Evolutionary conservation across 768 basidiomycete genomes (phyloP), one percentile per base, ranked within the genome.

Genomic region (Sporobolomyces phaffii): DNA sequence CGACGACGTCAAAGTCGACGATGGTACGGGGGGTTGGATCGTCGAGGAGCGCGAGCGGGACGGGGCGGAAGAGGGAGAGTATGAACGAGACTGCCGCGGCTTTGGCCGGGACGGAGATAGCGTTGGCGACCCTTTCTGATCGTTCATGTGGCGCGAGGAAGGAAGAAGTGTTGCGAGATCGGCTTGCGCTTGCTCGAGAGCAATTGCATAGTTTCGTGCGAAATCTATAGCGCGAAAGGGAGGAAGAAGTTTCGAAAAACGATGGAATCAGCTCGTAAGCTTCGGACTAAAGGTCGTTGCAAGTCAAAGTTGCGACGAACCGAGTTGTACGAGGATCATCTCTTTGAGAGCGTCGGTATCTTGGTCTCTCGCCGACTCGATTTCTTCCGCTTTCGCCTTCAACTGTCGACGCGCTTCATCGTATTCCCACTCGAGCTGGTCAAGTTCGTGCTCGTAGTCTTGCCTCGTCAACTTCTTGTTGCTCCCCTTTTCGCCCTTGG

Each of bases 401-500:
- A 67, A 20, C 1, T 29, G 3, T 13, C 43, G 36, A 28, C 45
- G 34, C 14, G 31, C 52, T 20, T 61, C 60, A 8, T 3, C 17
- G 48, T 61, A 61, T 3, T 20, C 53, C 28, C 26, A 56, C 18
- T 67, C 47, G 22, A 51, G 41, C 8, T 51, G 28, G 2, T 67
- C 65, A 40, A 61, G 31, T 22, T 67, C 65, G n/a, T 31, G 47
- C 47, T 67, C 60, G 47, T 43, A 41, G 15, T 67, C 65, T 2
- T 60, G n/a, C 18, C 24, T 47, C 17, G 49, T 59, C n/a, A n/a
- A n/a, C 38, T 60, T 60, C 52, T 66, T 66, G 34, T 59, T 40
- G n/a, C 61, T 66, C 7, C 61, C 65, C 13, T 36, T 43, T 59
- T 66, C 34, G 26, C 60, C 65, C 52, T 61, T 66, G 38, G 10